Evolutionary conservation across 2,329 filamentous ascomycete genomes (phyloP), one percentile per base, ranked within the genome.

Genomic region (Paramyrothecium sp.): DNA sequence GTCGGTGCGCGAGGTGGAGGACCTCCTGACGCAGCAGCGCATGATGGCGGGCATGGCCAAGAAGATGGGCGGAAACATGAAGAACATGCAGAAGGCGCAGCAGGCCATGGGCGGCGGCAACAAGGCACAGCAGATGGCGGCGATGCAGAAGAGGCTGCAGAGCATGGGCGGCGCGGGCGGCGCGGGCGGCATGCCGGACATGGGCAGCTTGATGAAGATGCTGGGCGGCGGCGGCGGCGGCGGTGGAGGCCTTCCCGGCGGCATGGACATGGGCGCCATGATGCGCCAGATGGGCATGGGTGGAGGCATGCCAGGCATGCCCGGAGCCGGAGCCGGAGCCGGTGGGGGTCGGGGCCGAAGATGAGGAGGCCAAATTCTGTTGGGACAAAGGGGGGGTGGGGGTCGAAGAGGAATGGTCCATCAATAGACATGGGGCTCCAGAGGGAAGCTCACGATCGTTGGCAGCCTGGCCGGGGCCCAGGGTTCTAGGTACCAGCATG

Each of bases 31-130:
- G 0, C 95, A 99, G 76, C 94, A 98, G 73, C 89, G 91, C 66
- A 97, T 98, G 90, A 99, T 99, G 95, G 91, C 92, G 1, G 91
- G 91, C 58, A 97, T 99, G 92, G 95, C 95, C 52, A 99, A 98
- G 87, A 96, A 96, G 79, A 96, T 99, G 87, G 94, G 95, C 57
- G 93, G 93, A 44, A 93, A 91, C 72, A 96, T 97, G 89, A 95
- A 95, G 78, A 96, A 97, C 71, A 96, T 98, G 89, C 92, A 97
- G 73, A 88, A 89, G 54, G 93, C 93, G 0, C 93, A 98, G 75
- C 89, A 90, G 56, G 91, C 91, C 61, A 92, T 97, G 88, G 91
- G 89, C 26, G 92, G 93, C 49, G 90, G 88, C 30, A 97, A 97
- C 76, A 94, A 95, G 74, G 86, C 91, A 33, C 92, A 97, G 72